Evolutionary conservation across 495 filamentous ascomycete genomes (phyloP), one percentile per base, ranked within the genome.

Genomic region (Cenococcum geophilum): DNA sequence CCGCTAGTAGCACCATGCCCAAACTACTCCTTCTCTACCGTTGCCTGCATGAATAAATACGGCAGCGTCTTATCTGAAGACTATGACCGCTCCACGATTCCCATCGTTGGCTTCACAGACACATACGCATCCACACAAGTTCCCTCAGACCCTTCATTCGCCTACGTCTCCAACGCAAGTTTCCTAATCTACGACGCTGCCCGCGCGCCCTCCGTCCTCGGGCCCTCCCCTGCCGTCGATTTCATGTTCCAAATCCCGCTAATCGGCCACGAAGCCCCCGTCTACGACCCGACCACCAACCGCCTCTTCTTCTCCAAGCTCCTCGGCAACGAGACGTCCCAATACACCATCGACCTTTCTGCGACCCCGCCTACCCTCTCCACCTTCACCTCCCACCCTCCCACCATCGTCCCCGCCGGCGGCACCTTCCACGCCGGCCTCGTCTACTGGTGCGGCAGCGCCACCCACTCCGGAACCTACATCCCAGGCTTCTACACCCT

Each of bases 201-300:
- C 16, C 50, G 50, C 16, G 50, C 16, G 16, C 21, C 22, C 12
- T 70, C 74, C 21, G 48, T 74, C n/a, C 67, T 78, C 0, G 75
- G 76, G 0, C 22, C 64, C 0, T 72, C 66, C 9, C 71, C 73
- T 14, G 70, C 64, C 1, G 68, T 68, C 34, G 64, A 70, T 5
- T 62, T 58, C 40, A 59, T 75, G 25, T 72, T 76, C 55, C 32
- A 70, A 25, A 68, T 76, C 43, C 14, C 50, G 23, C 58, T 58
- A 40, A 71, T 68, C 3, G 67, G 76, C 16, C 76, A 78, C 55
- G 76, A 78, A 60, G 75, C 73, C 0, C 74, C 75, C 3, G 71
- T 78, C 21, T 78, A 74, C 58, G 75, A 74, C 0, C 66, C 71
- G 1, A 66, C 57, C 8, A 65, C 67, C 35, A 76, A 77, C 59